Conservation (phyloP, 2,329 filamentous ascomycete genomes). For the Fusarium penzigii region DNA sequence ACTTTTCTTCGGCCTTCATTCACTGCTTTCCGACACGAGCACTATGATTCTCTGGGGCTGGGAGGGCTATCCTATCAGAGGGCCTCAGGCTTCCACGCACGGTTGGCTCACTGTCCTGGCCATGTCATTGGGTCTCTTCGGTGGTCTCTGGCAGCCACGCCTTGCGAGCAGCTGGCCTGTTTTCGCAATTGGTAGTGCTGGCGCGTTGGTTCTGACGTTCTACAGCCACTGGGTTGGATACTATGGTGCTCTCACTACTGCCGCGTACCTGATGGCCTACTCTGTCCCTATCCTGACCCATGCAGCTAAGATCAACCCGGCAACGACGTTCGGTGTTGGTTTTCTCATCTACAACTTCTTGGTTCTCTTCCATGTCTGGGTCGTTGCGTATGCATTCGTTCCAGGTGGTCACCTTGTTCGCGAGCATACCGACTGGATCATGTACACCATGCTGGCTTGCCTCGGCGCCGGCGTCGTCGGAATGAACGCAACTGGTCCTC, state of each 20-base stretch:
- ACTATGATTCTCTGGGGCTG: constrained; percentile 99
- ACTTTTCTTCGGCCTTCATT: constrained; percentile 86
- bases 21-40: constrained; percentile 91
- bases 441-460: constrained; percentile 80
- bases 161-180: constrained; percentile 76
- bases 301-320: constrained; percentile 75
- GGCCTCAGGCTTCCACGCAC: constrained; percentile 86
- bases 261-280: constrained; percentile 80
- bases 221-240: constrained; percentile 86
- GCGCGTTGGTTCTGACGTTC: constrained; percentile 75
- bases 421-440: constrained; percentile 95
- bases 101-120: constrained; percentile 82
- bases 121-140: constrained; percentile 79
- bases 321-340: constrained; percentile 79
- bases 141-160: constrained; percentile 72
- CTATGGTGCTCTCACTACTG: constrained; percentile 74
- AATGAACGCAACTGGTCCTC: constrained; percentile 53
- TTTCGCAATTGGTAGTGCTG: constrained; percentile 75
- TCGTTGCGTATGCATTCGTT: constrained; percentile 97
- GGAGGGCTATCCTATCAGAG: constrained; percentile 91
- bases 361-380: constrained; percentile 97
- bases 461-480: constrained; percentile 86
- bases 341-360: constrained; percentile 92
- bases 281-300: constrained; percentile 74
- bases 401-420: constrained; percentile 90